Evolutionary conservation across 306 rosid species (phyloP), one percentile per base, ranked within the genome.

Genomic region (Citrullus colocynthis): DNA sequence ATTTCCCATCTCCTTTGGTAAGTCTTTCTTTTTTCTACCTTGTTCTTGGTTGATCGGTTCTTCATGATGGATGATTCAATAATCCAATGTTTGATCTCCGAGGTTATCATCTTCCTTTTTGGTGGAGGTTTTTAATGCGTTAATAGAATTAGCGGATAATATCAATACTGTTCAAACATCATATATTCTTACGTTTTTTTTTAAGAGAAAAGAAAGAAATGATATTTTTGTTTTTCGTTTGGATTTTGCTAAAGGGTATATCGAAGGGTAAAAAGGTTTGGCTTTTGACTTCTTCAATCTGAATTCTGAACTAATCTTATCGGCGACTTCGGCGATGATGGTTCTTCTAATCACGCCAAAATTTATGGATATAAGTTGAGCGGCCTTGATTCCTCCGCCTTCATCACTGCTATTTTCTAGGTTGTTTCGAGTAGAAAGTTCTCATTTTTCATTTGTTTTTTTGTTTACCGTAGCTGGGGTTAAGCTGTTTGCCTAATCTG

Each of bases 331-430:
- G 37, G 57, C 63, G 63, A 74, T 32, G 78, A 54, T 52, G 61
- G 63, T 74, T 52, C 14, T 72, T 72, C 32, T 74, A 73, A 73
- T 15, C 63, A 15, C 63, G 12, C 37, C 60, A 48, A 55, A 74
- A 34, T 74, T 39, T 74, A 74, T 34, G 63, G 78, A 74, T 36
- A 17, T 52, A 2, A 74, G 78, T 74, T 73, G 48, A 74, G 45
- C 63, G 48, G 49, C 62, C 16, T 52, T 74, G 78, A 54, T 74
- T 74, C 54, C 78, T 74, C 78, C 78, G 78, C 59, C 37, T 52
- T 5, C 15, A 32, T 9, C 59, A 9, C 3, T 74, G 78, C 78
- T 51, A 1, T 74, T 74, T 52, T 54, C 63, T 74, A 54, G 62
- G 78, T 54, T 74, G 45, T 74, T 74, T 74, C 17, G 12, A 17